Conservation (phyloP, 306 rosid genomes). For the Glycyrrhiza uralensis region DNA sequence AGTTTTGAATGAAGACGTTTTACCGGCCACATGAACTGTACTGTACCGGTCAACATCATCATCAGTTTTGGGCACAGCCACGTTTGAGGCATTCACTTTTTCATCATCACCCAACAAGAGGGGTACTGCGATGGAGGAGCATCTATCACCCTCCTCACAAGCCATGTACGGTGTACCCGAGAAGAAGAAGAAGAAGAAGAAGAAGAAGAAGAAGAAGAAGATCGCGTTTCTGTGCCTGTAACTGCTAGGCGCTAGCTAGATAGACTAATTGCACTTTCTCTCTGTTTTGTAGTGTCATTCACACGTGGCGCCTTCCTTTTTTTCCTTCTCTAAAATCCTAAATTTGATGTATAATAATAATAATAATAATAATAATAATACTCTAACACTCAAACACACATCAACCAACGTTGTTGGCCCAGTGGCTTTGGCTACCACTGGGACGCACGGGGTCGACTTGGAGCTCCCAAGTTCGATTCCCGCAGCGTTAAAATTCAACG, state of each 20-base stretch:
- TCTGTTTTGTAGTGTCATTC: background rate
- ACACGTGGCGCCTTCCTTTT: background rate
- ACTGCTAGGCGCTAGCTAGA: background rate
- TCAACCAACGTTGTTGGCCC: no score
- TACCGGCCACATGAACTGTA: background rate
- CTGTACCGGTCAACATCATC: no score
- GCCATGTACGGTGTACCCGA: background rate
- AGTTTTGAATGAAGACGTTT: slow-evolving; percentile 30
- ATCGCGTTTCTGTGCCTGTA: background rate
- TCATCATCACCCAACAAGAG: slow-evolving; percentile 15
- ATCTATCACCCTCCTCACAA: background rate
- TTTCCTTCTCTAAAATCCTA: no score
- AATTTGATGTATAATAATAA: no score
- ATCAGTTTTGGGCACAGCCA: background rate
- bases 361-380: no score
- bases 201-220: background rate
- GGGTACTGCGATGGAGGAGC: slow-evolving; percentile 11
- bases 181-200: no score
- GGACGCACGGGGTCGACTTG: no score
- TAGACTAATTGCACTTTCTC: background rate
- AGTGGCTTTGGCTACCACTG: no score
- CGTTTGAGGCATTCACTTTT: background rate
- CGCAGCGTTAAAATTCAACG: no score
- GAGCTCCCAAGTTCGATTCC: no score
- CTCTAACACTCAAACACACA: no score